Evolutionary conservation across 495 filamentous ascomycete genomes (phyloP), one percentile per base, ranked within the genome.

Genomic region (Tuber borchii): DNA sequence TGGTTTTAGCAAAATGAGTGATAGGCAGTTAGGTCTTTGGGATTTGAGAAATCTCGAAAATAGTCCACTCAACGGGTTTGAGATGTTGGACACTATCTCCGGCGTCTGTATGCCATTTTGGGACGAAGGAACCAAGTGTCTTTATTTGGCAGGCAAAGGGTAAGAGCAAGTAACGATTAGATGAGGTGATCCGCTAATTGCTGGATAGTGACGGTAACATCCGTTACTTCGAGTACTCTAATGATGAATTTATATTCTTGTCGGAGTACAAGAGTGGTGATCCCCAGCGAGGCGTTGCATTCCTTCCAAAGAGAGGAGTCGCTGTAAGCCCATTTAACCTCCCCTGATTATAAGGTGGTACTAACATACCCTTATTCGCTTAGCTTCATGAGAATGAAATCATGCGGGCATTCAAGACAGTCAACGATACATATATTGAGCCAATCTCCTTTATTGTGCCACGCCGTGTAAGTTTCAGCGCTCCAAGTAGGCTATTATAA

Each of bases 31-130:
- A 82, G 95, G 91, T 43, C 88, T 98, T 48, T 99, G 95, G 95
- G 95, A 99, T 87, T 89, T 95, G 69, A 91, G 93, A 76, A 89
- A 90, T 69, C 90, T 90, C 44, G 85, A 84, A 31, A 91, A 94
- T 77, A 80, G 81, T 4, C 95, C 95, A 26, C 90, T 97, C 80
- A 93, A 92, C 44, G 94, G 93, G 6, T 97, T 97, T 85, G 89
- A 89, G 81, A 90, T 90, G 69, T 86, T 99, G 70, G 96, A 98
- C 84, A 93, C 93, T 40, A 97, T 97, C 78, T 97, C 95, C 26
- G 96, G 96, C 81, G 93, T 99, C 69, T 97, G 93, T 87, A 98
- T 99, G 93, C 95, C 95, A 9, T 99, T 99, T 89, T 99, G 95
- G 95, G 95, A 99, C 83, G 96, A 98, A 71, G 92, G 93, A 48